Evolutionary conservation across 768 basidiomycete genomes (phyloP), one percentile per base, ranked within the genome.

Genomic region (Vararia minispora): DNA sequence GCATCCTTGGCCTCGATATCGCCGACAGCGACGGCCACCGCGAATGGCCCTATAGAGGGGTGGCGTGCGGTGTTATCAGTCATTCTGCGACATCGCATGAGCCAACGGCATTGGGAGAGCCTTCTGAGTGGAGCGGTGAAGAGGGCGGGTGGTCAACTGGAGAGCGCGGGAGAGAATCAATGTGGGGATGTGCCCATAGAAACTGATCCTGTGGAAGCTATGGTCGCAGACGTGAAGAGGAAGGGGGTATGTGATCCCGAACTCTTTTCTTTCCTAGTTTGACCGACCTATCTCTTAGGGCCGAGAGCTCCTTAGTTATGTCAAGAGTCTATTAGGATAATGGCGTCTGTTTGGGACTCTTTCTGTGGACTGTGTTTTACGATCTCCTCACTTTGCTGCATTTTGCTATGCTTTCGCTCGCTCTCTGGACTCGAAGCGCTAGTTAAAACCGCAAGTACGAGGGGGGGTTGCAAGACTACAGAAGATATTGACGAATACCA

Each of bases 11-110:
- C 49, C 4, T 46, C 58, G 14, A 44, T 51, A 22, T 29, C 45
- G 11, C 43, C 45, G 22, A 35, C 55, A 30, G 49, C 49, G 24
- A 56, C 35, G 27, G 47, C 58, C 34, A 62, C 57, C 18, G 52
- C 44, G 3, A 52, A 42, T n/a, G 48, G 48, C 20, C 34, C 47
- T n/a, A 49, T 79, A 18, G 86, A 89, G 52, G 86, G 86, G 12
- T 89, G 86, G 86, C 66, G 78, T 25, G 85, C 85, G 9, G 75
- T 84, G n/a, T 56, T 87, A 42, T 69, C 70, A 6, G 69, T 82
- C 17, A 63, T 85, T 13, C 56, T 77, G 36, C 71, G 85, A 17
- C 72, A 81, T 49, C 79, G 79, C 5, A 62, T 77, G 54, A 69
- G 70, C 7, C 71, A 76, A 49, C 68, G 74, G 44, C 64, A 64